Percentiles rank a stretch among this genome's conserved stretches.
These are phyloP conservation scores for Dictyostelium capitatum DNA, from an alignment of 78 protist genomes.

Conservation along the genomic window DNA sequence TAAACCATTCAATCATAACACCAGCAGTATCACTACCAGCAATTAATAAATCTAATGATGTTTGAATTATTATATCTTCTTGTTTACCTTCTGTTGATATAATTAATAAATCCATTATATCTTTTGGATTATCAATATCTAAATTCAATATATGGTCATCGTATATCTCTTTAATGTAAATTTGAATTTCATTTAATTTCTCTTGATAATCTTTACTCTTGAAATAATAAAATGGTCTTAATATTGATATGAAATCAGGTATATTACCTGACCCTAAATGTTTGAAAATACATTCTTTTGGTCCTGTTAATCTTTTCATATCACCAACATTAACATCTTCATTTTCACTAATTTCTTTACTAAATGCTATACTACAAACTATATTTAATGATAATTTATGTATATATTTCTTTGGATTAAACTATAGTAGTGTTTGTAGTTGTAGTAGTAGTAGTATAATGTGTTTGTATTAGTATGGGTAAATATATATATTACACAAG, in stretches of 20 bases:
- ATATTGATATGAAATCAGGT: background rate
- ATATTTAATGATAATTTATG: constrained; percentile 35
- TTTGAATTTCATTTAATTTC: background rate
- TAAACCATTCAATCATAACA: constrained; percentile 13
- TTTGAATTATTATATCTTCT: background rate
- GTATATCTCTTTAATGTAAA: background rate
- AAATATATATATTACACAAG: no score
- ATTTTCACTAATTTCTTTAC: constrained; percentile 12
- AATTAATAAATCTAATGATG: background rate
- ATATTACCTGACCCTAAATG: background rate
- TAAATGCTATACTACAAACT: constrained; percentile 17
- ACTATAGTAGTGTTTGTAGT: background rate
- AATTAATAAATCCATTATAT: constrained; percentile 20
- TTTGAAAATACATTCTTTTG: background rate
- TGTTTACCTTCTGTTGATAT: background rate
- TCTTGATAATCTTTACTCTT: background rate
- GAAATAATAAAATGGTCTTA: background rate
- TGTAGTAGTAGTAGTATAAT: background rate
- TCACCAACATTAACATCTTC: constrained; percentile 26
- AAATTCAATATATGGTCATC: background rate
- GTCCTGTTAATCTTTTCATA: background rate
- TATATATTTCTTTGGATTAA: constrained; percentile 31
- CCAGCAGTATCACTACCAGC: constrained; percentile 9
- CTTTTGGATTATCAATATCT: constrained; percentile 13
- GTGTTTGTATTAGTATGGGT: no score